Percentiles rank a stretch among this genome's conserved stretches.
phyloP scores from a whole-genome alignment of 805 yeast species.

The Candida khao-thaluensis region DNA sequence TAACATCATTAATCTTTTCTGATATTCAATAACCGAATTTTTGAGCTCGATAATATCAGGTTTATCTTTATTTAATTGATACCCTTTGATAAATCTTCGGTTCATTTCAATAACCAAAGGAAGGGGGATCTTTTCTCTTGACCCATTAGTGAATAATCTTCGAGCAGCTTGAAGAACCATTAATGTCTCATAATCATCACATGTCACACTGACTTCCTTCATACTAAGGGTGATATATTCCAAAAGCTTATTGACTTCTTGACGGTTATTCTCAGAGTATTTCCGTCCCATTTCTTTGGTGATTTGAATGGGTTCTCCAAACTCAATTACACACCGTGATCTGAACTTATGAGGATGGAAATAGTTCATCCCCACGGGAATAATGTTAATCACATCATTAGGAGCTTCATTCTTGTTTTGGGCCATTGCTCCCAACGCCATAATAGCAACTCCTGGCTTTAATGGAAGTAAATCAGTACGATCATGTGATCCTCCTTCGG shows the following conservation, averaged over 20 bases:
- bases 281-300: slow-evolving; percentile 26
- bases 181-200: slow-evolving; percentile 43
- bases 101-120: slow-evolving; percentile 45
- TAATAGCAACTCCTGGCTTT: slow-evolving; percentile 46
- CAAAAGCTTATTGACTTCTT: slow-evolving; percentile 27
- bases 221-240: slow-evolving; percentile 31
- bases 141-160: slow-evolving; percentile 35
- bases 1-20: slow-evolving; percentile 27
- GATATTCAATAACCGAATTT: slow-evolving; percentile 32
- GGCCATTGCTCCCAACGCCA: slow-evolving; percentile 44
- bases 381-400: slow-evolving; percentile 28
- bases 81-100: slow-evolving; percentile 37
- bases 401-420: slow-evolving; percentile 21
- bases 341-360: slow-evolving; percentile 43
- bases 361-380: slow-evolving; percentile 44
- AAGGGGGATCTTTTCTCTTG: slow-evolving; percentile 35
- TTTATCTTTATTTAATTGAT: slow-evolving; percentile 30
- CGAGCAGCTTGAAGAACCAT: slow-evolving; percentile 44
- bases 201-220: slow-evolving; percentile 40
- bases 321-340: slow-evolving; percentile 42
- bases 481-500: slow-evolving; percentile 47
- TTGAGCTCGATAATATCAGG: slow-evolving; percentile 35
- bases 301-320: slow-evolving; percentile 41
- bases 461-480: slow-evolving; percentile 41
- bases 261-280: slow-evolving; percentile 27